Conservation (phyloP, 176 grass and related monocot species). For the Ananas comosus region DNA sequence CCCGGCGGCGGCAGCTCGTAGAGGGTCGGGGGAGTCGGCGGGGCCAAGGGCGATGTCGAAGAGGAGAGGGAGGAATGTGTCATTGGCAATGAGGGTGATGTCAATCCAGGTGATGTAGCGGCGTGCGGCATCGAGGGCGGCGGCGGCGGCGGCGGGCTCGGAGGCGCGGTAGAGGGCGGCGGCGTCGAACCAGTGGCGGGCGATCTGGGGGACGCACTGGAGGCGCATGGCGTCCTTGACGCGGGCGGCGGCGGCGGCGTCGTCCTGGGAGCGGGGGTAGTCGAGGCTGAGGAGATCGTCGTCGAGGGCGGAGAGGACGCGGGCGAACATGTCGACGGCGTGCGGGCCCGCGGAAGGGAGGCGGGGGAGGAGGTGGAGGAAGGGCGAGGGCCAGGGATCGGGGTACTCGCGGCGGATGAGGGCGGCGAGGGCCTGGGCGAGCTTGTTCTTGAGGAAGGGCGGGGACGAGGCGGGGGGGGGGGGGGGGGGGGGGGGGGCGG, state of each 20-base stretch:
- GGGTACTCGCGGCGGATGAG: conserved; percentile 80
- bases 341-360: conserved; percentile 31
- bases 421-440: conserved; percentile 66
- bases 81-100: conserved; percentile 73
- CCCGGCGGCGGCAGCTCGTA: conserved; percentile 47
- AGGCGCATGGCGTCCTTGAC: conserved; percentile 89
- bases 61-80: conserved; percentile 68
- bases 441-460: conserved; percentile 79
- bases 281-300: conserved; percentile 90
- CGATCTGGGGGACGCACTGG: conserved; percentile 93
- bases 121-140: conserved; percentile 56
- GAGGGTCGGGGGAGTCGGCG: conserved; percentile 30
- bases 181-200: conserved; percentile 66
- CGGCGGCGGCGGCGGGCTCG: conserved; percentile 39
- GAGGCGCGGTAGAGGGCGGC: conserved; percentile 37
- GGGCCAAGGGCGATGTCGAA: conserved; percentile 72
- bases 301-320: conserved; percentile 60
- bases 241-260: conserved; percentile 45
- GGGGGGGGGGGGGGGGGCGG: conserved; percentile 40
- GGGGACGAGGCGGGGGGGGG: conserved; percentile 42
- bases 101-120: conserved; percentile 94
- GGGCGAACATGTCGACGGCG: conserved; percentile 79
- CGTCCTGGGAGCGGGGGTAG: conserved; percentile 50
- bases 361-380: conserved; percentile 49
- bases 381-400: conserved; percentile 47